Conservation (phyloP, 257 asterid genomes). For the Paraleonurus japonicus region DNA sequence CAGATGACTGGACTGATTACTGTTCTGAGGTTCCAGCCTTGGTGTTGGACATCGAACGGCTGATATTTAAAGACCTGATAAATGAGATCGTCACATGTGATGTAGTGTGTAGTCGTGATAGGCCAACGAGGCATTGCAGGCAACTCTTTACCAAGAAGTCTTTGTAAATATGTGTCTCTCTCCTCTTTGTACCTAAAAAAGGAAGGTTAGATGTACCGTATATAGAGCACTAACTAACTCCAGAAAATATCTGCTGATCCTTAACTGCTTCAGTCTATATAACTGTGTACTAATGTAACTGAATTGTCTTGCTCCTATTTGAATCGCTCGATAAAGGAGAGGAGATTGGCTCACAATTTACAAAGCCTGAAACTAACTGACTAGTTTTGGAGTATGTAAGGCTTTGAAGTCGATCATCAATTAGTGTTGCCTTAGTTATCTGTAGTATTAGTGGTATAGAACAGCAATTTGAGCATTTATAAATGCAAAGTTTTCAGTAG, state of each 20-base stretch:
- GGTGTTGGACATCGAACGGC: constrained; percentile 82
- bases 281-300: neutral
- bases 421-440: constrained; percentile 12
- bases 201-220: constrained; percentile 15
- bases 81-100: constrained; percentile 61
- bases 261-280: constrained; percentile 10
- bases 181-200: neutral
- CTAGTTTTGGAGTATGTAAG: neutral
- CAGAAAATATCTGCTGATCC: constrained; percentile 10
- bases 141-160: constrained; percentile 35
- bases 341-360: neutral
- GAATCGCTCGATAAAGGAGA: constrained; percentile 36
- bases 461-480: neutral
- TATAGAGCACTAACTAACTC: too few species aligned
- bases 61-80: constrained; percentile 79
- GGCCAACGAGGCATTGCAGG: constrained; percentile 37
- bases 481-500: neutral
- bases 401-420: neutral
- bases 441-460: neutral
- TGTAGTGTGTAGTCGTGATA: constrained; percentile 28
- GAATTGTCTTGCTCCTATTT: neutral
- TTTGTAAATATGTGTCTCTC: constrained; percentile 22
- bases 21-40: constrained; percentile 52
- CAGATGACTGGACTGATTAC: constrained; percentile 55
- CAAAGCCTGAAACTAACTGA: neutral